Percentiles rank a stretch among this genome's conserved stretches.
Evolutionary conservation across 495 filamentous ascomycete genomes (phyloP).

Genomic region (Aspergillus ellipticus): DNA sequence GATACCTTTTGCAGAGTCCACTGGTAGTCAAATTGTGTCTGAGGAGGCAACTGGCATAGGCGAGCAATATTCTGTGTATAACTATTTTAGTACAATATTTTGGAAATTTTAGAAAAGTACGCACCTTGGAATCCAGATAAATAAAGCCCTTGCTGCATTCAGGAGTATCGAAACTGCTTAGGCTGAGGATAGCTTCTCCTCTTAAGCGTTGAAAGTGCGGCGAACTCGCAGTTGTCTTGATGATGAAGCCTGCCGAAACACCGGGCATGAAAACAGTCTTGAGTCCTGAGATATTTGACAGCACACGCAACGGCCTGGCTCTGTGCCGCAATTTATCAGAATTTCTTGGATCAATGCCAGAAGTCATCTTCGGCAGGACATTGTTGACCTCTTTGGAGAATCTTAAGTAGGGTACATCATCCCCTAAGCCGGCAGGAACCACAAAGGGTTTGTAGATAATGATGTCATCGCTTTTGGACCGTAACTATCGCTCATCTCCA

Average conservation of each 20-base stretch:
- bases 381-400: slow-evolving; percentile 74
- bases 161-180: slow-evolving; percentile 65
- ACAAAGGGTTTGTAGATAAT: slow-evolving; percentile 82
- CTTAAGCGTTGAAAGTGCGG: slow-evolving; percentile 72
- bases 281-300: slow-evolving; percentile 68
- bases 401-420: slow-evolving; percentile 48
- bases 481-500: slow-evolving; percentile 49
- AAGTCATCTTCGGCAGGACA: slow-evolving; percentile 49
- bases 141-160: slow-evolving; percentile 78
- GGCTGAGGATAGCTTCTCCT: slow-evolving; percentile 57
- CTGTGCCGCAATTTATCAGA: slow-evolving; percentile 37
- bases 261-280: slow-evolving; percentile 80
- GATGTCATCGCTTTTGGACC: slow-evolving; percentile 74
- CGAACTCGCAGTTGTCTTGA: slow-evolving; percentile 69
- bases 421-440: slow-evolving; percentile 24
- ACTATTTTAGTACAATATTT: slow-evolving; percentile 4
- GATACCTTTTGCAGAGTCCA: slow-evolving; percentile 67
- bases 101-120: background rate
- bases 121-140: slow-evolving; percentile 62
- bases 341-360: slow-evolving; percentile 35
- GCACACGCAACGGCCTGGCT: slow-evolving; percentile 52
- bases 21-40: slow-evolving; percentile 64
- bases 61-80: slow-evolving; percentile 55
- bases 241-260: slow-evolving; percentile 67
- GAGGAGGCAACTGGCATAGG: slow-evolving; percentile 61